Evolutionary conservation across 108 stramenopile genomes (phyloP).

Genomic region (Skeletonema marinoi): DNA sequence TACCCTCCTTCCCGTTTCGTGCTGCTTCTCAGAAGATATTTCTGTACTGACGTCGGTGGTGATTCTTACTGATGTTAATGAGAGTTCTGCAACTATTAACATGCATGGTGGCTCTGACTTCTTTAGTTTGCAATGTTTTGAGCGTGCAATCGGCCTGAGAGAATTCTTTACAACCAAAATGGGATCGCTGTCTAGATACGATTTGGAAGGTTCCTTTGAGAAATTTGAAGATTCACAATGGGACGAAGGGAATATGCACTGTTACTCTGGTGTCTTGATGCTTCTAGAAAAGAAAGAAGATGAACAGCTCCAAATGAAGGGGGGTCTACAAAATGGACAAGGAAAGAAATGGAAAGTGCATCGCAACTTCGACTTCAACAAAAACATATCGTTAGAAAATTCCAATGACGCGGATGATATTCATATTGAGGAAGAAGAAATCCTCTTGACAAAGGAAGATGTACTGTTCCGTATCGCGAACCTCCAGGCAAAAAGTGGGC

Average conservation of each 20-base stretch:
- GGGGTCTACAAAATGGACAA: slow-evolving; percentile 1
- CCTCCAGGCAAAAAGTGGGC: slow-evolving; percentile 31
- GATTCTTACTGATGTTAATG: slow-evolving; percentile 38
- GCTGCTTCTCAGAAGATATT: slow-evolving; percentile 32
- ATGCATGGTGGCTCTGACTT: slow-evolving; percentile 10
- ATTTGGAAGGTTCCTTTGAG: slow-evolving; percentile 20
- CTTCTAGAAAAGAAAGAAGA: slow-evolving; percentile 26
- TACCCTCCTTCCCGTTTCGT: slow-evolving; percentile 12
- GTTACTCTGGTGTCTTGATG: slow-evolving; percentile 29
- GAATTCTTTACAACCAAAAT: slow-evolving; percentile 21
- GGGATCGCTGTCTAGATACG: slow-evolving; percentile 13
- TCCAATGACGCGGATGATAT: not conserved
- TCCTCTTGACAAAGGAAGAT: slow-evolving; percentile 40
- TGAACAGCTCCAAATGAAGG: slow-evolving; percentile 1
- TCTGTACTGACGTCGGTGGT: slow-evolving; percentile 28
- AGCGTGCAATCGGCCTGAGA: slow-evolving; percentile 40
- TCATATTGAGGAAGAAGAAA: not conserved
- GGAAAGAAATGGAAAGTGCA: slow-evolving; percentile 13
- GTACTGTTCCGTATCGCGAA: slow-evolving; percentile 47
- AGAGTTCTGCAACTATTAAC: slow-evolving; percentile 24
- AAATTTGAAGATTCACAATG: slow-evolving; percentile 33
- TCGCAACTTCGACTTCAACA: slow-evolving; percentile 10
- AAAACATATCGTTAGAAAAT: not conserved
- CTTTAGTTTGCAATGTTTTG: slow-evolving; percentile 28
- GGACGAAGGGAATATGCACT: slow-evolving; percentile 26